Base-by-base conservation (phyloP, 257 asterid genomes). In the Solanum neorickii region DNA sequence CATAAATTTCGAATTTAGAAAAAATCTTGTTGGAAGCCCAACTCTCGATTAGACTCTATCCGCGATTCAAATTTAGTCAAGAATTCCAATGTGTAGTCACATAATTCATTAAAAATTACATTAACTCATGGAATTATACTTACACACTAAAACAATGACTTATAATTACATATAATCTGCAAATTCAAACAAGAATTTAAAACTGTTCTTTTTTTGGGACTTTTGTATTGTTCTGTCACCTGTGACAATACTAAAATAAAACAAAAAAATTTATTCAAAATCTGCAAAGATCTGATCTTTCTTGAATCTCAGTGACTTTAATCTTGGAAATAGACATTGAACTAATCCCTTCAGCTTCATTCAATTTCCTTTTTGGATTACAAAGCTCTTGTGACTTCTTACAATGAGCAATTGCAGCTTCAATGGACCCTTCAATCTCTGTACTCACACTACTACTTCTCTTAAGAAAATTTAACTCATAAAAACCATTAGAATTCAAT, bases 401-500 rank as follows among this genome's bases (percentile, higher is more conserved):
- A 93, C 99, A 96, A 83, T 96, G 96, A 73, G 95, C 98, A 88
- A 96, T 96, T 42, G 99, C 99, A 4, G 95, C 98, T 82, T 96
- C 93, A 86, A 96, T 93, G 5, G 98, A 94, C 3, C 91, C 85
- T 25, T 96, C 98, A 65, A 92, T 86, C 91, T 94, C 98, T 14
- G 90, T 84, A 15, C 91, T 92, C 6, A 89, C 95, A 86, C 95
- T 93, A 89, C 95, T 92, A 88, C 96, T 95, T 83, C 98, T 92
- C 89, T 94, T 91, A 12, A 90, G 91, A 18, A 86, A 65, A 5
- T 91, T 90, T 12, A 91, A 68, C 82, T 93, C 94, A 76, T 87
- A 74, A 84, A 87, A 85, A 29, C 90, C 92, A 80, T 91, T 89
- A 5, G 96, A 93, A 59, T 89, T 92, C 44, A 91, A 75, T 21